A percentile compares a stretch with the other conserved stretches of the same genome.
Conservation (phyloP, 805 yeast species). For the Schwanniomyces vanrijiae region DNA sequence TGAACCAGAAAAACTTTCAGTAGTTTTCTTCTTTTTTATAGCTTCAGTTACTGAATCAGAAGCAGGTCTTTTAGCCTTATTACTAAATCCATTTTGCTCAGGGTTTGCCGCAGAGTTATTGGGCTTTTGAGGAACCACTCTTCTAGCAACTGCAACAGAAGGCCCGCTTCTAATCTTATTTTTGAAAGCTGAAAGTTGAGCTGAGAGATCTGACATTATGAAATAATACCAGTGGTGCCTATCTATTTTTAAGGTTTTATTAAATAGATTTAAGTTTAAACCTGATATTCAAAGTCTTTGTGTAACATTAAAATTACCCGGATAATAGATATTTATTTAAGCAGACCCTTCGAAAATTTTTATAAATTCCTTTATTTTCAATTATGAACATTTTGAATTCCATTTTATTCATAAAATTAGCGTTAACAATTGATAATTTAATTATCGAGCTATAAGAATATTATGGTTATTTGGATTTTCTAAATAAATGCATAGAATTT, state of each 20-base stretch:
- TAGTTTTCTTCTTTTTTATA: constrained; percentile 33
- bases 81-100: background rate
- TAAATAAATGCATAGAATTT: constrained; percentile 17
- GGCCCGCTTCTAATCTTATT: constrained; percentile 46
- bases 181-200: constrained; percentile 47
- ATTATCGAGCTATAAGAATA: constrained; percentile 22
- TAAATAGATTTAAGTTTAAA: background rate
- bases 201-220: constrained; percentile 37
- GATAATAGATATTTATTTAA: background rate
- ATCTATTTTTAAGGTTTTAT: background rate
- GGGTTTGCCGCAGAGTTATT: background rate
- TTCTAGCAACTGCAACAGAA: constrained; percentile 34
- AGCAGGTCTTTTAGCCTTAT: constrained; percentile 13
- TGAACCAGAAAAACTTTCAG: constrained; percentile 41
- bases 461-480: constrained; percentile 15
- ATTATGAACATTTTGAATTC: constrained; percentile 9
- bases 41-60: constrained; percentile 31
- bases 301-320: constrained; percentile 2
- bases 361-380: background rate
- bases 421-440: constrained; percentile 18
- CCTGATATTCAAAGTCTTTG: background rate
- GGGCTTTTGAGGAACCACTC: constrained; percentile 12
- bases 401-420: constrained; percentile 14
- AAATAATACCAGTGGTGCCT: background rate
- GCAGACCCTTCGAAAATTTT: background rate